These are phyloP conservation scores for Magnaporthiopsis rhizophila DNA, from an alignment of 2,329 filamentous ascomycete species.

Conservation along the genomic window DNA sequence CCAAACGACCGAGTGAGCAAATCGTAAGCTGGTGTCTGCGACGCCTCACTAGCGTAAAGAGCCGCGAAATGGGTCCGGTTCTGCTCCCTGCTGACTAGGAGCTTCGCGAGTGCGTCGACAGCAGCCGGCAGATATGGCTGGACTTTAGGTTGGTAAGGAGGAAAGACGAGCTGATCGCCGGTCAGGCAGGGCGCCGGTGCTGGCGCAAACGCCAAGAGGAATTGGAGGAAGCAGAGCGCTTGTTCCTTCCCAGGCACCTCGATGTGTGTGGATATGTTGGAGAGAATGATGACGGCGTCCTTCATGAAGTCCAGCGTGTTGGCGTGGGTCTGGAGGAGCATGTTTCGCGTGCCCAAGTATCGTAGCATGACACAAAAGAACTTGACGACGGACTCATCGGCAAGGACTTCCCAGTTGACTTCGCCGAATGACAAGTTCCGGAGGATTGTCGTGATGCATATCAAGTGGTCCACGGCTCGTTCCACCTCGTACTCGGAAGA, in stretches of 20 bases:
- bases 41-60: constrained; percentile 68
- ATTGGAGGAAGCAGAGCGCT: constrained; percentile 76
- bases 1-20: constrained; percentile 82
- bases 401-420: constrained; percentile 64
- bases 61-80: constrained; percentile 78
- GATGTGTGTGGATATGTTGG: constrained; percentile 75
- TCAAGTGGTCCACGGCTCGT: constrained; percentile 74
- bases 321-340: constrained; percentile 70
- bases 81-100: constrained; percentile 86
- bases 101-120: constrained; percentile 82
- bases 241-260: constrained; percentile 82
- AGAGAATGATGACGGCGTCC: constrained; percentile 80
- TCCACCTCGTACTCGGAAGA: constrained; percentile 74
- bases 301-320: constrained; percentile 98
- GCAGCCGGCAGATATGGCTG: constrained; percentile 87
- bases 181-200: constrained; percentile 56
- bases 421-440: constrained; percentile 85
- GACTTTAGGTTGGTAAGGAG: constrained; percentile 68
- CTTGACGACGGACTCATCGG: constrained; percentile 69
- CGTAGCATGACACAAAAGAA: constrained; percentile 78
- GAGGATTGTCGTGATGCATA: constrained; percentile 86
- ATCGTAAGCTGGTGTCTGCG: constrained; percentile 59
- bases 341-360: constrained; percentile 80
- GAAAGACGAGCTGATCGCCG: constrained; percentile 61
- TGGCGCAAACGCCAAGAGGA: constrained; percentile 85